Conservation (phyloP, 192 early-diverging fungal genomes). For the Rhizophagus sp. region DNA sequence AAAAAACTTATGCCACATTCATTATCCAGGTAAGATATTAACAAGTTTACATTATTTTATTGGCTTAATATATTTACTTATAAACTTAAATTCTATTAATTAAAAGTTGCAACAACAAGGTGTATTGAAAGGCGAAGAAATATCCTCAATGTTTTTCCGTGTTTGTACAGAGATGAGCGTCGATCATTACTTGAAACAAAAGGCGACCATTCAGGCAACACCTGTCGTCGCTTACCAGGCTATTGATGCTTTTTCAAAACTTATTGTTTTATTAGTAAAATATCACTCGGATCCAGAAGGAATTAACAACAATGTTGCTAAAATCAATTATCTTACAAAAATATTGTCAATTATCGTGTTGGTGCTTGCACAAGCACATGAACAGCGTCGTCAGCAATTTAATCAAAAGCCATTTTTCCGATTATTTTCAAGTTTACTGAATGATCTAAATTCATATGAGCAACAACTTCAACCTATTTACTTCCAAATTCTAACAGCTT, state of each 20-base stretch:
- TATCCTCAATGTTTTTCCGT: slow-evolving; percentile 87
- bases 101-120: slow-evolving; percentile 73
- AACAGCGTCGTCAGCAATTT: slow-evolving; percentile 74
- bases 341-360: slow-evolving; percentile 86
- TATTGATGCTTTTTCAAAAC: slow-evolving; percentile 89
- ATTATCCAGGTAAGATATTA: slow-evolving; percentile 49
- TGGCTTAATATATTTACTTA: neutral
- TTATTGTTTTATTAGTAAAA: slow-evolving; percentile 82
- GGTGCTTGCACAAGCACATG: slow-evolving; percentile 83
- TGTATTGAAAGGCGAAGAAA: slow-evolving; percentile 73
- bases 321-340: slow-evolving; percentile 74
- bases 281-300: slow-evolving; percentile 64
- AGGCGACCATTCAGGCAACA: slow-evolving; percentile 44
- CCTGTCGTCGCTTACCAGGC: slow-evolving; percentile 69
- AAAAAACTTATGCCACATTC: slow-evolving; percentile 66
- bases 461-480: slow-evolving; percentile 67
- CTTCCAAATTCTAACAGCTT: slow-evolving; percentile 69
- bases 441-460: slow-evolving; percentile 73
- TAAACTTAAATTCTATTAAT: neutral
- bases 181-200: slow-evolving; percentile 70
- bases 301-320: slow-evolving; percentile 52
- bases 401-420: slow-evolving; percentile 91
- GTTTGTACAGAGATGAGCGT: slow-evolving; percentile 85
- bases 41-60: neutral
- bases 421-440: slow-evolving; percentile 79